Percentiles rank a stretch among this genome's conserved stretches.
Evolutionary conservation across 164 flowering plant genomes (phyloP).

Genomic region (Warburgia ugandensis): DNA sequence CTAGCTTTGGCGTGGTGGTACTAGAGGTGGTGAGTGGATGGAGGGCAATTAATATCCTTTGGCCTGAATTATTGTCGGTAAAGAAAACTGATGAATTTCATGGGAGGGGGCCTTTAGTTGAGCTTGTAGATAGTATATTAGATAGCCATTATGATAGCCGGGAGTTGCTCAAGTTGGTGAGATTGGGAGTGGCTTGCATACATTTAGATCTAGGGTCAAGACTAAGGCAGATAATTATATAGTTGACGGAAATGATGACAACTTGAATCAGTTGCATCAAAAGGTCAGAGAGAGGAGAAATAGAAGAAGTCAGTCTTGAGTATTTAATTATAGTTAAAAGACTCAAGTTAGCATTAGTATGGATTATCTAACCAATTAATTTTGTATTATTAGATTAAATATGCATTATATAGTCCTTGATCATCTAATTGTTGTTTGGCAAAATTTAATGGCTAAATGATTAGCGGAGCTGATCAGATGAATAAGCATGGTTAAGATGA

Average conservation of each 20-base stretch:
- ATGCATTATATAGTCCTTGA: too few species aligned
- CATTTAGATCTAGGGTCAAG: constrained; percentile 50
- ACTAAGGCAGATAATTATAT: constrained; percentile 73
- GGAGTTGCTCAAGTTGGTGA: constrained; percentile 57
- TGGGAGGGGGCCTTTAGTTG: constrained; percentile 37
- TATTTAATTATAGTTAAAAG: too few species aligned
- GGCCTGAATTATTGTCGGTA: constrained; percentile 58
- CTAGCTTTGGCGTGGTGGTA: constrained; percentile 85
- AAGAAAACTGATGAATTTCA: constrained; percentile 43
- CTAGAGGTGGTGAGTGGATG: constrained; percentile 76
- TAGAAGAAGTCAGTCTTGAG: constrained; percentile 54
- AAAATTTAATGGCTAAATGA: too few species aligned
- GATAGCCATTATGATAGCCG: constrained; percentile 36
- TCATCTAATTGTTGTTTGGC: too few species aligned
- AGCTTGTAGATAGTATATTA: constrained; percentile 55
- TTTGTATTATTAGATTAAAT: too few species aligned
- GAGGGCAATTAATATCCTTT: constrained; percentile 70
- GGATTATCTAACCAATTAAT: too few species aligned
- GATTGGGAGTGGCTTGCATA: constrained; percentile 72
- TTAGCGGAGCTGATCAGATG: too few species aligned
- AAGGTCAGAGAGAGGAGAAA: constrained; percentile 30
- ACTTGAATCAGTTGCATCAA: constrained; percentile 16
- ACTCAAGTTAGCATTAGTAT: too few species aligned
- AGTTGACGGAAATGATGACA: constrained; percentile 66
- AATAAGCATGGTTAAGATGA: too few species aligned